phyloP scores from a whole-genome alignment of 1,284 basidiomycete species.

The Ceratobasidium papillatum region DNA sequence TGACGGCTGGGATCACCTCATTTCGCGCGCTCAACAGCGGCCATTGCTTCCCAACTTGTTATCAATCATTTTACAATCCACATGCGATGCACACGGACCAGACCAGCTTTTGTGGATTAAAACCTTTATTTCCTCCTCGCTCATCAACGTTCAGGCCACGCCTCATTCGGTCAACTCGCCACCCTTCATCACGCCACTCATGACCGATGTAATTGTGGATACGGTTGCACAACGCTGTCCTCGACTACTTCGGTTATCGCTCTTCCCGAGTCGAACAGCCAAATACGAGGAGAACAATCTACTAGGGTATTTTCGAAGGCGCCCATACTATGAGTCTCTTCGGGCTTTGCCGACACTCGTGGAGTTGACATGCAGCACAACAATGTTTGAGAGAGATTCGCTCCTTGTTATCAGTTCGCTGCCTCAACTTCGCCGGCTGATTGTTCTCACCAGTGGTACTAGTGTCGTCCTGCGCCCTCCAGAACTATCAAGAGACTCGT shows the following conservation, averaged over 20 bases:
- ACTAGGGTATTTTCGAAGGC: conserved; percentile 16
- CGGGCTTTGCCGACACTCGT: not conserved
- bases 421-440: conserved; percentile 8
- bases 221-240: conserved; percentile 15
- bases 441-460: not conserved
- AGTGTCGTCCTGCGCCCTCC: not conserved
- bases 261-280: not conserved
- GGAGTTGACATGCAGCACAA: conserved; percentile 11
- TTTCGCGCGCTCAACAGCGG: not conserved
- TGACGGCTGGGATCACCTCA: conserved; percentile 10
- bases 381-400: conserved; percentile 16
- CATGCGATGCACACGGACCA: conserved; percentile 5
- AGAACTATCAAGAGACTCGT: not conserved
- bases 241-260: not conserved
- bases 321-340: conserved; percentile 20
- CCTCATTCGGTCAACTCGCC: not conserved
- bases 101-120: conserved; percentile 31
- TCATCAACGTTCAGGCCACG: conserved; percentile 13
- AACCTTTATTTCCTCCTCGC: conserved; percentile 17
- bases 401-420: not conserved
- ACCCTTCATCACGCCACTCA: conserved; percentile 3
- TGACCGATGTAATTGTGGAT: conserved; percentile 7
- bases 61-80: conserved; percentile 15
- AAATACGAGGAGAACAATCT: conserved; percentile 22
- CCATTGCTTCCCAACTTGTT: conserved; percentile 26